Percentiles rank a stretch among this genome's conserved stretches.
These are phyloP conservation scores for Kewa caespitosa DNA, from an alignment of 179 eudicot genomes.

Conservation along the genomic window DNA sequence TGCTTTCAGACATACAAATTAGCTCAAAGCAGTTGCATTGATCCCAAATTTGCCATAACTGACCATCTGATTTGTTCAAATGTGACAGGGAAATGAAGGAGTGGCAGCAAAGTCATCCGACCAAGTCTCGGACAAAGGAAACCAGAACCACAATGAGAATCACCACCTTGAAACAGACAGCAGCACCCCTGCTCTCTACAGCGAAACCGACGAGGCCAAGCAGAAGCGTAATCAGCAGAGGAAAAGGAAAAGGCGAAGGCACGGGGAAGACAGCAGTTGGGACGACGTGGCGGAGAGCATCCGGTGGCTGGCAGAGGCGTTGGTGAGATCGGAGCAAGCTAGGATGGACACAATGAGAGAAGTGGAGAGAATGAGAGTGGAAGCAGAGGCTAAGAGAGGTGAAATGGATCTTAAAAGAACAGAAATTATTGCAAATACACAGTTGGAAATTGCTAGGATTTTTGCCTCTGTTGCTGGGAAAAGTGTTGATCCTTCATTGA, in stretches of 20 bases:
- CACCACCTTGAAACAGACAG: conserved; percentile 47
- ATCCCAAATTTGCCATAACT: neutral
- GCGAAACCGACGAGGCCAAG: conserved; percentile 41
- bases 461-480: conserved; percentile 55
- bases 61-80: neutral
- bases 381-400: conserved; percentile 81
- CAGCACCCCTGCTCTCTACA: conserved; percentile 67
- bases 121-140: conserved; percentile 42
- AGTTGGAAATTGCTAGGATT: conserved; percentile 88
- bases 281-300: conserved; percentile 71
- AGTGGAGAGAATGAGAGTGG: conserved; percentile 78
- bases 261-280: conserved; percentile 33
- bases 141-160: too few species aligned
- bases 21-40: too few species aligned
- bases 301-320: conserved; percentile 68
- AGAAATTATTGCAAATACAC: conserved; percentile 87
- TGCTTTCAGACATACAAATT: too few species aligned
- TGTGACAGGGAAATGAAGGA: conserved; percentile 42
- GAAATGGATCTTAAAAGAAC: conserved; percentile 87
- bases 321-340: conserved; percentile 68
- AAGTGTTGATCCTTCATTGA: conserved; percentile 53
- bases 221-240: conserved; percentile 28
- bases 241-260: conserved; percentile 40
- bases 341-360: conserved; percentile 80
- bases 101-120: conserved; percentile 37